Base-by-base conservation (phyloP, 805 yeast genomes). In the Starmerella ratchasimensis region DNA sequence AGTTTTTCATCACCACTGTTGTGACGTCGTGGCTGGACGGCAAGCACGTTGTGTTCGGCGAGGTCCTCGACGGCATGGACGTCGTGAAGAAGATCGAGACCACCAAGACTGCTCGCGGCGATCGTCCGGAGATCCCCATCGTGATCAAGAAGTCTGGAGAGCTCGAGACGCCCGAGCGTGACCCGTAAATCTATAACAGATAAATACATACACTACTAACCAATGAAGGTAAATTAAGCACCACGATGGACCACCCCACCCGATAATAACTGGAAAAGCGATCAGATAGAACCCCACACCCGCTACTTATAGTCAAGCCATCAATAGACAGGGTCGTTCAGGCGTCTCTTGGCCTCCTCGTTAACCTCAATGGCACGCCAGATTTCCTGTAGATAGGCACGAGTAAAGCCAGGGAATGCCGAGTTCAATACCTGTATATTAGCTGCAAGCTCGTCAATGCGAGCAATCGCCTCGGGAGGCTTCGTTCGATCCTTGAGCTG, bases 21-120 rank as follows among this genome's bases (percentile, higher is more conserved):
- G 69, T 72, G 25, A 82, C 95, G 39, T 64, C 77, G 34, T 90
- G 98, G 97, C 72, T 90, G 56, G 83, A 90, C 56, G 90, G 93
- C 47, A 74, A 67, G 51, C 98, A 90, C 61, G 98, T 90, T 56
- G 98, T 90, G 29, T 90, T 90, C 54, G 98, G 98, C 48, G 82
- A 83, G 63, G 95, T 90, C 39, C 41, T 83, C 28, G 65, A 61
- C 33, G 97, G 97, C 34, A 68, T 74, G 65, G 94, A 88, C 47
- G 72, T 83, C 35, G 81, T 88, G 39, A 61, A 68, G 48, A 67
- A 71, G 59, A 74, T 90, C 54, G 94, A 84, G 62, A 59, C 59
- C 33, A 74, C 80, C 44, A 72, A 74, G 62, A 83, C 93, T 18
- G 62, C 64, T 42, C 62, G 68, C 50, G 74, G 80, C 47, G 90